Evolutionary conservation across 176 grass and related monocot genomes (phyloP).

Genomic region (Chrysopogon serrulatus): DNA sequence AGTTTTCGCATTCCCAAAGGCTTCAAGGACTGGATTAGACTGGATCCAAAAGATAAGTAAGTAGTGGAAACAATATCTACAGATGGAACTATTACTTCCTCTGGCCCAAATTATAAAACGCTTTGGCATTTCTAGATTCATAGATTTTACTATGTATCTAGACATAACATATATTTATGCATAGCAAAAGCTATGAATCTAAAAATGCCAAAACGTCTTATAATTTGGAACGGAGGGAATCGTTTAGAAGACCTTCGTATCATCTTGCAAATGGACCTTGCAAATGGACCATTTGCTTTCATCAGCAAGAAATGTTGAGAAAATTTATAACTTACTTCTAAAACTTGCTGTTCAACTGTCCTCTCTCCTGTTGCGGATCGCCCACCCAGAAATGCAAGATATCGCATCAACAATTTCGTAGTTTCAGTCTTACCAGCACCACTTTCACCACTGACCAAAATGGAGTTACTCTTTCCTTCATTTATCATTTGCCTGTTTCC

Average conservation of each 20-base stretch:
- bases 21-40: conserved; percentile 99
- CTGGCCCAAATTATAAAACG: too few species aligned
- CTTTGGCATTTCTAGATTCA: too few species aligned
- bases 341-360: conserved; percentile 96
- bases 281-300: conserved; percentile 2
- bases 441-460: conserved; percentile 99
- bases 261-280: too few species aligned
- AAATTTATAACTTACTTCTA: conserved; percentile 68
- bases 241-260: background rate
- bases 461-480: conserved; percentile 95
- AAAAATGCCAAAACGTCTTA: too few species aligned
- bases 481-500: conserved; percentile 97
- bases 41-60: conserved; percentile 34
- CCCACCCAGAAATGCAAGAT: conserved; percentile 92
- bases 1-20: conserved; percentile 99
- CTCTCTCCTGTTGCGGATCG: conserved; percentile 72
- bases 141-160: too few species aligned
- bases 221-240: too few species aligned
- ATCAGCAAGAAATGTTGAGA: background rate
- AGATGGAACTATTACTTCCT: conserved; percentile 19
- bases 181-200: too few species aligned
- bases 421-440: conserved; percentile 99
- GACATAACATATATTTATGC: too few species aligned
- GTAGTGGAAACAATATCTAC: background rate
- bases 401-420: conserved; percentile 92